Evolutionary conservation across 768 basidiomycete genomes (phyloP).

Genomic region (Mycena epipterygia): DNA sequence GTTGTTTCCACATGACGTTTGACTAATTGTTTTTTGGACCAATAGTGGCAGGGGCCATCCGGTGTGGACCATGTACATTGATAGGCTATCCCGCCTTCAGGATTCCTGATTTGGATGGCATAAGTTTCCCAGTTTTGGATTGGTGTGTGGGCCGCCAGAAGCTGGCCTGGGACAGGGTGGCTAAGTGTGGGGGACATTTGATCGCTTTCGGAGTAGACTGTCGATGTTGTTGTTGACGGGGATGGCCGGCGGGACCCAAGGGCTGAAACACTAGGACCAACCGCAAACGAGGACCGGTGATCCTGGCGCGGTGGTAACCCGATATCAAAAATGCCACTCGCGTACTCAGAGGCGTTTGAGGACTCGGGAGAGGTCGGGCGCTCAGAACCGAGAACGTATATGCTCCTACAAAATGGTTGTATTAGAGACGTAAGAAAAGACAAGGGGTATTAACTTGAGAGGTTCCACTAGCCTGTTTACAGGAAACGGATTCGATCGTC

Average conservation of each 20-base stretch:
- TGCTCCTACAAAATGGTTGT: neutral
- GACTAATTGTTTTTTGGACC: constrained; percentile 71
- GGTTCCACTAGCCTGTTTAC: constrained; percentile 1
- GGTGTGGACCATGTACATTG: constrained; percentile 47
- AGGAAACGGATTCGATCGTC: neutral
- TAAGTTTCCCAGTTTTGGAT: constrained; percentile 40
- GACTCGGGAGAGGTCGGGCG: constrained; percentile 8
- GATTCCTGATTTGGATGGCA: constrained; percentile 32
- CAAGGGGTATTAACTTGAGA: neutral
- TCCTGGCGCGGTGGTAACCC: constrained; percentile 25
- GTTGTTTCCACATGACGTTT: constrained; percentile 77
- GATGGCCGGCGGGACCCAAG: constrained; percentile 7
- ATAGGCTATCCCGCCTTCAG: constrained; percentile 39
- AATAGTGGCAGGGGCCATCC: constrained; percentile 34
- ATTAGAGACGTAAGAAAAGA: neutral
- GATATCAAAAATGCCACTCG: constrained; percentile 7
- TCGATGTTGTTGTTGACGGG: constrained; percentile 19
- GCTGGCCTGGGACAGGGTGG: neutral
- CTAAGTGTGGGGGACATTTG: neutral
- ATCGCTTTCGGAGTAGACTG: neutral
- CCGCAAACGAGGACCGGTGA: constrained; percentile 7
- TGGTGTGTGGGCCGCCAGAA: neutral
- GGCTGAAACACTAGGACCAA: neutral
- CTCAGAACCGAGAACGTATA: neutral
- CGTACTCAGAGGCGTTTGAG: constrained; percentile 4